These are phyloP conservation scores for Suillus occidentalis DNA, from an alignment of 768 basidiomycete genomes.

Conservation along the genomic window DNA sequence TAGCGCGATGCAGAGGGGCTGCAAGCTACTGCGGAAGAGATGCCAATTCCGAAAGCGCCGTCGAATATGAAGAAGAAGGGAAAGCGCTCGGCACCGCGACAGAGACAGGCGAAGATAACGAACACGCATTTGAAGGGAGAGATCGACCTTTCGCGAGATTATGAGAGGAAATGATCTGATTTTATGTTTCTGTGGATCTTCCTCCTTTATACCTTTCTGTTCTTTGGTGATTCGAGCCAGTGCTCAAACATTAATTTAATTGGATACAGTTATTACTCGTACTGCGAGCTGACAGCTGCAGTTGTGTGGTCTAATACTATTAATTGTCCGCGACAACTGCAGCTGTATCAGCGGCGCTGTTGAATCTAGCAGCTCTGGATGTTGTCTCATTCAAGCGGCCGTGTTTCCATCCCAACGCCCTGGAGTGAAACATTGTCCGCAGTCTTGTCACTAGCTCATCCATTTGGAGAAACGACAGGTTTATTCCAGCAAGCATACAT, in stretches of 20 bases:
- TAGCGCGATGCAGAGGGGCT: conserved; percentile 59
- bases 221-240: neutral
- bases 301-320: neutral
- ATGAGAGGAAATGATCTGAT: conserved; percentile 30
- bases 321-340: neutral
- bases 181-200: neutral
- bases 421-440: neutral
- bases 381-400: neutral
- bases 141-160: conserved; percentile 83
- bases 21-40: conserved; percentile 72
- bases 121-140: conserved; percentile 86
- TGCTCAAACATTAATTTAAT: no score
- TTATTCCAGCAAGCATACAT: neutral
- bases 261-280: neutral
- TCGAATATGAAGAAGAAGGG: conserved; percentile 76
- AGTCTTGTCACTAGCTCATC: neutral
- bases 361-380: no score
- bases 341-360: neutral
- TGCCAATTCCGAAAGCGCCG: conserved; percentile 53
- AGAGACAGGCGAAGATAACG: conserved; percentile 80
- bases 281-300: neutral
- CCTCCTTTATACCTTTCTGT: neutral
- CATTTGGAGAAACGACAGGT: neutral
- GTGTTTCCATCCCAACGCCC: neutral
- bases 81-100: conserved; percentile 68